These are phyloP conservation scores for Sporobolomyces roseus DNA, from an alignment of 768 basidiomycete genomes.

Conservation along the genomic window DNA sequence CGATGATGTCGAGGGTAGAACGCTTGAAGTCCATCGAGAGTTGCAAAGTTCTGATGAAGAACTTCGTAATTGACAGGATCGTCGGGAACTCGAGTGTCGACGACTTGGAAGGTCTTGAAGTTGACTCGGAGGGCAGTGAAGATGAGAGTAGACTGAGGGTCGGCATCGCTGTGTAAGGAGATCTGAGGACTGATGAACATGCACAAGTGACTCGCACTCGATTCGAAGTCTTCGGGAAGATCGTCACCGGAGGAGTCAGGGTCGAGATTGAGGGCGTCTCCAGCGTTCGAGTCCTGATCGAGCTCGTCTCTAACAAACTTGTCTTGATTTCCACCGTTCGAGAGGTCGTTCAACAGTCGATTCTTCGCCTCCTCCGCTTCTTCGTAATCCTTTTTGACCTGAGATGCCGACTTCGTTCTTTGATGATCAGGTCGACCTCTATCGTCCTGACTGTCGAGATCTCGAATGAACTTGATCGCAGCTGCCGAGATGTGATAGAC, in stretches of 20 bases:
- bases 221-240: conserved; percentile 46
- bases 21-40: conserved; percentile 74
- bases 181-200: conserved; percentile 89
- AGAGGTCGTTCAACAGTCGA: conserved; percentile 35
- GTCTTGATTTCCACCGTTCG: conserved; percentile 10
- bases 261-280: conserved; percentile 39
- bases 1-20: conserved; percentile 62
- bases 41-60: conserved; percentile 79
- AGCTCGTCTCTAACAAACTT: conserved; percentile 17
- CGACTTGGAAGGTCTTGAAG: conserved; percentile 70
- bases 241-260: conserved; percentile 36
- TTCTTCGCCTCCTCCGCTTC: conserved; percentile 32
- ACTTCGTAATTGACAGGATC: conserved; percentile 81
- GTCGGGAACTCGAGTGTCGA: conserved; percentile 71
- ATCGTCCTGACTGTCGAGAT: conserved; percentile 60
- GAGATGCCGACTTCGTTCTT: conserved; percentile 8
- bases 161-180: conserved; percentile 63
- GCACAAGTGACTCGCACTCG: conserved; percentile 68
- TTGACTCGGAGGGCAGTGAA: conserved; percentile 75
- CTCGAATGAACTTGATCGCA: conserved; percentile 83
- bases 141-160: conserved; percentile 60
- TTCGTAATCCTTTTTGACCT: conserved; percentile 6
- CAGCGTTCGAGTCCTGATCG: conserved; percentile 5
- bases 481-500: conserved; percentile 72
- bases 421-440: conserved; percentile 4